Base-by-base conservation (phyloP, 192 early-diverging fungal species). In the Backusella luteola region DNA sequence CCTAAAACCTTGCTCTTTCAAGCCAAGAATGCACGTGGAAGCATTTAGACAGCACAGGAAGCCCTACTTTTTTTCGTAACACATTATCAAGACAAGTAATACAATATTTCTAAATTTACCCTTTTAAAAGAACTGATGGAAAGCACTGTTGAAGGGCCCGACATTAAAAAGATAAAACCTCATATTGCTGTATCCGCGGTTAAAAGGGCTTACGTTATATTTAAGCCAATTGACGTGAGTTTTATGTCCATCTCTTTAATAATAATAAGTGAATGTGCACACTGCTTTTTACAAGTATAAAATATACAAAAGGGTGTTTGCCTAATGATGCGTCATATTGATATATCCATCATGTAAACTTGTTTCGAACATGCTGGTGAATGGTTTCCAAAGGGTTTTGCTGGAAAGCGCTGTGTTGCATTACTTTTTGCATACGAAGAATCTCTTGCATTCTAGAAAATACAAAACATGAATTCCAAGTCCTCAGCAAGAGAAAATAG, bases 341-440 rank as follows among this genome's bases (percentile, higher is more conserved):
- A 71, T 44, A 8, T 77, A 17, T 44, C 19, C 34, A 14, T 71
- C 39, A 56, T 5, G n/a, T 39, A 39, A 75, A 81, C 3, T 90
- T 92, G 76, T 95, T 95, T 56, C 90, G 83, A 76, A 95, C 83
- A 74, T 95, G 94, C 66, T 90, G 87, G 26, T 88, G 85, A 38
- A 95, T 92, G 6, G 93, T 92, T 15, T 86, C 87, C 36, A 95
- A 73, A 4, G 94, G 90, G 53, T 92, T 88, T 21, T 85, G 83
- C 76, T 90, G 85, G 81, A 94, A 95, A 23, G 91, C 88, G 15
- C 90, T 87, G 78, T 95, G 94, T 6, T 77, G 81, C 71, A 94
- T 71, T 2, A 95, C 87, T 79, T 93, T 91, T 63, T 89, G 88
- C 76, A 95, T 91, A 23, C 94, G 85, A 66, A 89, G 83, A 41